phyloP scores from a whole-genome alignment of 352 stramenopile species.

The Globisporangium heterothallicum region DNA sequence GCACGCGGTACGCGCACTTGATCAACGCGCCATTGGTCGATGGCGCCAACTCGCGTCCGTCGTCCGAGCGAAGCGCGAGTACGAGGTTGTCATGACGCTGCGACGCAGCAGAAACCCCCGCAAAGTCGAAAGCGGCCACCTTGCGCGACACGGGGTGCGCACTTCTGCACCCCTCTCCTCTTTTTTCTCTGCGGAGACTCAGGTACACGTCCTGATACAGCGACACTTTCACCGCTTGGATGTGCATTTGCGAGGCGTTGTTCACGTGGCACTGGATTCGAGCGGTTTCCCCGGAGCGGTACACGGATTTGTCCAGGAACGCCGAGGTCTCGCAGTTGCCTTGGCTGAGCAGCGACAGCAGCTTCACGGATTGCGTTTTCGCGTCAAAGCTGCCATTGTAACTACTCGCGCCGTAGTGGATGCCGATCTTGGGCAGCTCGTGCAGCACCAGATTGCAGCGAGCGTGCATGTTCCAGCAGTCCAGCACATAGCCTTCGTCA shows the following conservation, averaged over 20 bases:
- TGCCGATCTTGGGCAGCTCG: constrained; percentile 18
- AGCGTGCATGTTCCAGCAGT: constrained; percentile 1
- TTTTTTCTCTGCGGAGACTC: constrained; percentile 1
- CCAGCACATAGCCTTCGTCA: constrained; percentile 5
- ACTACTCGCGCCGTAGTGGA: constrained; percentile 13
- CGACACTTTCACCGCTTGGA: constrained; percentile 23
- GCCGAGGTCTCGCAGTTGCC: constrained; percentile 27
- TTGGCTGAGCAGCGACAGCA: constrained; percentile 32
- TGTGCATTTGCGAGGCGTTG: constrained; percentile 27
- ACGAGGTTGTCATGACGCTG: constrained; percentile 10
- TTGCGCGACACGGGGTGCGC: not conserved
- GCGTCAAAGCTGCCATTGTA: constrained; percentile 15
- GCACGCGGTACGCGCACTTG: constrained; percentile 26
- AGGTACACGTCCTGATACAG: constrained; percentile 24
- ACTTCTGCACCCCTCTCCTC: constrained; percentile 11
- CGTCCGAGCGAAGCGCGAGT: constrained; percentile 10
- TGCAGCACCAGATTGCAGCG: constrained; percentile 23
- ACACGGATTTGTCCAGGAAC: constrained; percentile 33
- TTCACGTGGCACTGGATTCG: constrained; percentile 31
- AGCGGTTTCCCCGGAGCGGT: constrained; percentile 22
- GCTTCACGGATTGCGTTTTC: constrained; percentile 23
- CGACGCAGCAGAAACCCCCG: constrained; percentile 13
- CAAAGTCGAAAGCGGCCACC: not conserved
- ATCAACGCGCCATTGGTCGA: constrained; percentile 25
- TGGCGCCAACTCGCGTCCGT: constrained; percentile 18